These are phyloP conservation scores for Scedosporium apiospermum DNA, from an alignment of 2,329 filamentous ascomycete species.

Conservation along the genomic window DNA sequence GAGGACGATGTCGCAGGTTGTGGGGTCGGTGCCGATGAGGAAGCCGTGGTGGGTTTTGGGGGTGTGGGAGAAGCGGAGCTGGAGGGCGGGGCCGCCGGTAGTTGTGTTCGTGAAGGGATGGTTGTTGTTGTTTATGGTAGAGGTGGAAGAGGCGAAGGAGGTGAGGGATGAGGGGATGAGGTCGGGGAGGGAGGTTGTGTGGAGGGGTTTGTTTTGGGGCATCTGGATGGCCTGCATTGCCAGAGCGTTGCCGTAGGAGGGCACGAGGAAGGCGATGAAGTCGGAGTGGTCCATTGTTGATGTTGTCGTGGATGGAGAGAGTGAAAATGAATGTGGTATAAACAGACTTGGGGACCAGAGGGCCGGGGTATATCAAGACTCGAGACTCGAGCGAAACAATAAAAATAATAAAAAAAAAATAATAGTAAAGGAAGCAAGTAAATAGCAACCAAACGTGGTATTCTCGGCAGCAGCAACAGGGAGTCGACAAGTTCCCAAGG, in stretches of 20 bases:
- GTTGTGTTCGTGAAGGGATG: slow-evolving; percentile 12
- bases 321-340: not conserved
- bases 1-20: slow-evolving; percentile 25
- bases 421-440: not conserved
- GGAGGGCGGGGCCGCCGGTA: slow-evolving; percentile 18
- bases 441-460: no score
- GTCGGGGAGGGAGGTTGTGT: slow-evolving; percentile 10
- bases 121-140: slow-evolving; percentile 17
- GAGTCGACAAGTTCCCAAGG: no score
- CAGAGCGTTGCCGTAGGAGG: slow-evolving; percentile 21
- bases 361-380: not conserved
- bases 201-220: slow-evolving; percentile 20
- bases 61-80: slow-evolving; percentile 23
- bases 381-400: not conserved
- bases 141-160: slow-evolving; percentile 17
- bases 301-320: not conserved
- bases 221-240: slow-evolving; percentile 21
- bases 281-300: slow-evolving; percentile 13
- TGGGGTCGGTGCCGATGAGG: slow-evolving; percentile 27
- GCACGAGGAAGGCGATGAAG: slow-evolving; percentile 30
- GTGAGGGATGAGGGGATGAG: slow-evolving; percentile 9
- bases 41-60: slow-evolving; percentile 26
- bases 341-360: not conserved
- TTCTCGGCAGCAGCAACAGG: not conserved
- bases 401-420: not conserved